Percentiles rank a stretch among this genome's conserved stretches.
Conservation (phyloP, 2,329 filamentous ascomycete species). For the Colletotrichum karsti region DNA sequence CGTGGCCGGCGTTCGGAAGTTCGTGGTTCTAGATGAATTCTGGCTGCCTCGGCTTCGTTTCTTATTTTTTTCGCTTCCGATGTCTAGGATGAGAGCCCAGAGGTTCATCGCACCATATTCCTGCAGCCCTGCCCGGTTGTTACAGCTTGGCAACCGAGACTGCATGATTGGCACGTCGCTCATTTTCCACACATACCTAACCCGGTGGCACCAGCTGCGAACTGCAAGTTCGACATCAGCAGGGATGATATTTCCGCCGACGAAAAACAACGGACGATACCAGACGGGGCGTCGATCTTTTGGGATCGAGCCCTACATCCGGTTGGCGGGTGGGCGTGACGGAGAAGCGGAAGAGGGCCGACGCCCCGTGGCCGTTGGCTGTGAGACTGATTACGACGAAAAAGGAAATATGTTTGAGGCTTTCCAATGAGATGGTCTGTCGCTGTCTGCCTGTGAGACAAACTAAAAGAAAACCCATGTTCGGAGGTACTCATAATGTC, state of each 20-base stretch:
- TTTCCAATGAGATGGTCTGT: not conserved
- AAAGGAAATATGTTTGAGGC: not conserved
- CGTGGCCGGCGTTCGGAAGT: not conserved
- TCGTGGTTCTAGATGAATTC: conserved; percentile 5
- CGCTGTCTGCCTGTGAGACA: conserved; percentile 6
- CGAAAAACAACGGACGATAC: not conserved
- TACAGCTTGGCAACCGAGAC: conserved; percentile 20
- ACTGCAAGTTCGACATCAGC: not conserved
- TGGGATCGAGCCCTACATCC: not conserved
- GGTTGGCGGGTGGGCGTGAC: not conserved
- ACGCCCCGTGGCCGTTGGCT: not conserved
- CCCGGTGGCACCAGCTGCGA: conserved; percentile 15
- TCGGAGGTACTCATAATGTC: not conserved
- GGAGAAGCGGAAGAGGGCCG: conserved; percentile 1
- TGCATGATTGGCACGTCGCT: conserved; percentile 5
- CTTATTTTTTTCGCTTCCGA: not conserved
- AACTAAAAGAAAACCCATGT: conserved; percentile 7
- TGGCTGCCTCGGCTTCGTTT: not conserved
- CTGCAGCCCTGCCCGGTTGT: conserved; percentile 21
- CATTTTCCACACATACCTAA: conserved; percentile 9
- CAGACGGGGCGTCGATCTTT: conserved; percentile 1
- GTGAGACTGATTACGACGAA: not conserved
- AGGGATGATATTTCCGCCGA: not conserved
- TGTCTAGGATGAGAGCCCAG: not conserved
- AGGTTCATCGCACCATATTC: conserved; percentile 12